These are phyloP conservation scores for Pelargonium australe DNA, from an alignment of 441 rosid genomes.

Conservation along the genomic window DNA sequence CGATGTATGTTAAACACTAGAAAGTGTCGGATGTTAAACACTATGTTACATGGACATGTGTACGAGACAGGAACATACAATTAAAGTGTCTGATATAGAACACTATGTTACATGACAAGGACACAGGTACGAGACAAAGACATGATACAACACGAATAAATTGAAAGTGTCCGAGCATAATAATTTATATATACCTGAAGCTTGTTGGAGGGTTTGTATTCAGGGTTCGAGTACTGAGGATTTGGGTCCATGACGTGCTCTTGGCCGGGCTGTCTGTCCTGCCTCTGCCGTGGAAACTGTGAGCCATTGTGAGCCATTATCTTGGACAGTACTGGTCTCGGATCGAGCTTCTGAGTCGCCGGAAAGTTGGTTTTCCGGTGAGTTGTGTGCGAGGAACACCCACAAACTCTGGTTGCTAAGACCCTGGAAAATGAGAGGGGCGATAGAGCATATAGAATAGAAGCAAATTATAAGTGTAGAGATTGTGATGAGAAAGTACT, in stretches of 20 bases:
- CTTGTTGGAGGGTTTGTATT: constrained; percentile 62
- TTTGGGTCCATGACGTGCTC: constrained; percentile 65
- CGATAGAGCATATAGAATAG: constrained; percentile 16
- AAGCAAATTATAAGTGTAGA: neutral
- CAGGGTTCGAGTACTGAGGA: constrained; percentile 42
- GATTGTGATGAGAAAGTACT: neutral
- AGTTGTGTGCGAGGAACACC: constrained; percentile 4
- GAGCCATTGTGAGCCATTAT: constrained; percentile 47
- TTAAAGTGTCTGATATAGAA: no score
- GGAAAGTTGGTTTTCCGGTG: constrained; percentile 15
- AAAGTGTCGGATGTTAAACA: no score
- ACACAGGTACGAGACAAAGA: no score
- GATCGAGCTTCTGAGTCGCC: constrained; percentile 5
- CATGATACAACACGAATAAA: no score
- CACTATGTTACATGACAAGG: no score
- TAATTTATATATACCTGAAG: constrained; percentile 36
- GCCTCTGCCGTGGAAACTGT: constrained; percentile 54
- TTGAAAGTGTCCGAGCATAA: neutral
- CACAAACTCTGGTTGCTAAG: constrained; percentile 8
- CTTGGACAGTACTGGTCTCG: neutral
- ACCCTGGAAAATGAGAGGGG: constrained; percentile 11
- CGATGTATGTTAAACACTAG: no score
- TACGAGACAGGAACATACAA: no score
- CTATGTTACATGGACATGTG: no score
- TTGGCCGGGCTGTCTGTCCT: constrained; percentile 57